These are phyloP conservation scores for Chalara sp. DNA, from an alignment of 2,329 filamentous ascomycete genomes.

Conservation along the genomic window DNA sequence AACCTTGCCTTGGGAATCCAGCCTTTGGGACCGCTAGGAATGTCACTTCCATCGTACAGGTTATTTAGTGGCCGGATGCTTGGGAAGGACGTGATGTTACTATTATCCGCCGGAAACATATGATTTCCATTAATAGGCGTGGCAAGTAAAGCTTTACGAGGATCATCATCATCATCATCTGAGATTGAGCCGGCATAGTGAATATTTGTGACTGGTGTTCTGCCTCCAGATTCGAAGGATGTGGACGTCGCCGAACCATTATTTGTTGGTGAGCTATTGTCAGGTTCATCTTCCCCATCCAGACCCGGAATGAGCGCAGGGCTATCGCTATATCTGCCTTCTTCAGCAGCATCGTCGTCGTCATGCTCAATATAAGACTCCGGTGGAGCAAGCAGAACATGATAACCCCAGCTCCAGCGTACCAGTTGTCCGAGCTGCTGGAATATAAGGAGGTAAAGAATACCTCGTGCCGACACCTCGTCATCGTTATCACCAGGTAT, in stretches of 20 bases:
- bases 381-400: slow-evolving; percentile 83
- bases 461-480: slow-evolving; percentile 87
- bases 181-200: slow-evolving; percentile 24
- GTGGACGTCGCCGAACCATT: slow-evolving; percentile 12
- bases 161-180: slow-evolving; percentile 34
- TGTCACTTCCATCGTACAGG: slow-evolving; percentile 21
- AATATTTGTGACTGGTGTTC: slow-evolving; percentile 24
- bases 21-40: slow-evolving; percentile 36
- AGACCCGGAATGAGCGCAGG: slow-evolving; percentile 41
- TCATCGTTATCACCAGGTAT: slow-evolving; percentile 91
- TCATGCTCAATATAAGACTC: slow-evolving; percentile 62
- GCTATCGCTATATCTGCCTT: slow-evolving; percentile 52
- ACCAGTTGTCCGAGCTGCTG: slow-evolving; percentile 94
- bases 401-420: slow-evolving; percentile 97
- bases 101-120: slow-evolving; percentile 25
- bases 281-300: slow-evolving; percentile 34
- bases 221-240: slow-evolving; percentile 27
- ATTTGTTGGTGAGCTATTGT: slow-evolving; percentile 6
- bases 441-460: slow-evolving; percentile 93
- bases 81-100: slow-evolving; percentile 58
- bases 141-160: slow-evolving; percentile 22
- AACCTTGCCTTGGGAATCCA: slow-evolving; percentile 32
- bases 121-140: slow-evolving; percentile 1
- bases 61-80: slow-evolving; percentile 35
- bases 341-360: slow-evolving; percentile 32